phyloP scores from a whole-genome alignment of 345 rosid genomes.

The Rhodomyrtus tomentosa region DNA sequence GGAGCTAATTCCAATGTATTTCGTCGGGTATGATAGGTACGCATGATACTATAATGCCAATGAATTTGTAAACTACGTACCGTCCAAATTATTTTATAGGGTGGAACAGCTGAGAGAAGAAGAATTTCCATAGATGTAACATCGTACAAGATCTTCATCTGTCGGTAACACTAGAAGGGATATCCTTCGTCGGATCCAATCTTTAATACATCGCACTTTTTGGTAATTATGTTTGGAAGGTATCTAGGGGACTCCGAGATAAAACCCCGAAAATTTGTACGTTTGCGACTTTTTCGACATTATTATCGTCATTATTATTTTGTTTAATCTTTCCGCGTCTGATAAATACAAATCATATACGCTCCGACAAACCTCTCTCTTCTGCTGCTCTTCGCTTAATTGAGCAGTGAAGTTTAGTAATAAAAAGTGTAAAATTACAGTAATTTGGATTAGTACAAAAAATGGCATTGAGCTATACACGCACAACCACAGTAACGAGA shows the following conservation, averaged over 20 bases:
- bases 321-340: neutral
- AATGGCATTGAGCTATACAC: neutral
- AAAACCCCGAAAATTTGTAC: neutral
- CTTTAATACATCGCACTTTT: neutral
- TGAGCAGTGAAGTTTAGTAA: neutral
- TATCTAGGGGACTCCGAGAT: neutral
- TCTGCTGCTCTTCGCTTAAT: neutral
- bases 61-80: neutral
- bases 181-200: neutral
- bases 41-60: neutral
- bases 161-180: neutral
- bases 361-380: neutral
- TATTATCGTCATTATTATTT: neutral
- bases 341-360: neutral
- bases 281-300: neutral
- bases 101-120: neutral
- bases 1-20: neutral
- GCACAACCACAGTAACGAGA: neutral
- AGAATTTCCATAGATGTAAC: neutral
- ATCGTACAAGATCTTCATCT: neutral
- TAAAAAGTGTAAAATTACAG: neutral
- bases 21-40: neutral
- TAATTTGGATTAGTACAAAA: neutral
- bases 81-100: neutral
- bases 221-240: neutral